Evolutionary conservation across 257 asterid genomes (phyloP).

Genomic region (Pogostemon cablin): DNA sequence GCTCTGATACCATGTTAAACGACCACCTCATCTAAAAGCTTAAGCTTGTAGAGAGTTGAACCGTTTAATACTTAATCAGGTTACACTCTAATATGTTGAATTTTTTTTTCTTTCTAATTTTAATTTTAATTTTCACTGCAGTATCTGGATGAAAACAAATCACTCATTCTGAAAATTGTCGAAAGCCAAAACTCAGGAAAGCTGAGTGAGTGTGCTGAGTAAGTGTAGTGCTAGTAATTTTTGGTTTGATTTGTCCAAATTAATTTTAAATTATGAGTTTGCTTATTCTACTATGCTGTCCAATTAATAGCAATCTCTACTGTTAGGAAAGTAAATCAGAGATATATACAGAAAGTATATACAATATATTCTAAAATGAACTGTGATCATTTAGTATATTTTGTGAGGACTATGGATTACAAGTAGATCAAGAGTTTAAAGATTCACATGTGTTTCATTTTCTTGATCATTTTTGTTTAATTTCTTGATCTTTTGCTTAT

Average conservation of each 20-base stretch:
- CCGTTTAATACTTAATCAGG: too few species aligned
- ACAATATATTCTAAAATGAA: too few species aligned
- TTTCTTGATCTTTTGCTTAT: too few species aligned
- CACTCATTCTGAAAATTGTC: slow-evolving; percentile 91
- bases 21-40: too few species aligned
- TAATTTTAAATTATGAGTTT: background rate
- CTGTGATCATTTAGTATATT: background rate
- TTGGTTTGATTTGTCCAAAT: background rate
- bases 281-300: background rate
- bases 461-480: too few species aligned
- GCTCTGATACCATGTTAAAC: too few species aligned
- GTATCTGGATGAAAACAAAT: slow-evolving; percentile 97
- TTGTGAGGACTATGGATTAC: background rate
- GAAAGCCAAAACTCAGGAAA: slow-evolving; percentile 98
- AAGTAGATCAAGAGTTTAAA: background rate
- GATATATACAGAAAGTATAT: too few species aligned
- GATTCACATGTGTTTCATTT: too few species aligned
- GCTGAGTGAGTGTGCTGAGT: slow-evolving; percentile 93
- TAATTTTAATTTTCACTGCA: slow-evolving; percentile 34
- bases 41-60: too few species aligned
- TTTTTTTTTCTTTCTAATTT: background rate
- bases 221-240: slow-evolving; percentile 34
- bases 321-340: too few species aligned
- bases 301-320: background rate
- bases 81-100: too few species aligned